A percentile compares a stretch with the other conserved stretches of the same genome.
Evolutionary conservation across 2,329 filamentous ascomycete species (phyloP).

Genomic region (Stenocarpella maydis): DNA sequence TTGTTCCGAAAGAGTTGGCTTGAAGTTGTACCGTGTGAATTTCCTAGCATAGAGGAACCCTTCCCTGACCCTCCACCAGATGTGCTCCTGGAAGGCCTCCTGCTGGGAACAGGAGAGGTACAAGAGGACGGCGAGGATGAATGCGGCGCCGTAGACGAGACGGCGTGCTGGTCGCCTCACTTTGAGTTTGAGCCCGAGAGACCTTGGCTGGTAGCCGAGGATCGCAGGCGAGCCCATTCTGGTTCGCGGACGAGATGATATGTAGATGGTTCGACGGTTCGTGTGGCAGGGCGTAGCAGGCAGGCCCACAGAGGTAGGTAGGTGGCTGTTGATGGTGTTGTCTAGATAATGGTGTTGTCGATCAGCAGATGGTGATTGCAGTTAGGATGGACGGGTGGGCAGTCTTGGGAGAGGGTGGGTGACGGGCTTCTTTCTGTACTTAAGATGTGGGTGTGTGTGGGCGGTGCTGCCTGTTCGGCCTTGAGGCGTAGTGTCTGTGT

Average conservation of each 20-base stretch:
- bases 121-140: background rate
- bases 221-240: background rate
- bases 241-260: background rate
- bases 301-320: no score
- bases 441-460: background rate
- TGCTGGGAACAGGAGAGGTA: background rate
- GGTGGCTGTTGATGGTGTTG: no score
- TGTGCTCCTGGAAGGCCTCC: background rate
- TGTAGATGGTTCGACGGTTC: no score
- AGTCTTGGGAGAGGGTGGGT: no score
- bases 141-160: background rate
- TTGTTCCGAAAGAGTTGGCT: background rate
- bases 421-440: background rate
- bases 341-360: background rate
- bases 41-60: background rate
- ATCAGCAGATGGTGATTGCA: background rate
- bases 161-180: background rate
- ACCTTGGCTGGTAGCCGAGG: background rate
- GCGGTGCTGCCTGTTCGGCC: conserved; percentile 3
- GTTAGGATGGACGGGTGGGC: no score
- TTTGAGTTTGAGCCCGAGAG: background rate
- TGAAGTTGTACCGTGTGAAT: background rate
- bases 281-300: no score
- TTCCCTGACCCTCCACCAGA: background rate
- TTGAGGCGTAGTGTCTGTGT: background rate